These are phyloP conservation scores for Globisporangium ultimum DNA, from an alignment of 352 stramenopile species.

Conservation along the genomic window DNA sequence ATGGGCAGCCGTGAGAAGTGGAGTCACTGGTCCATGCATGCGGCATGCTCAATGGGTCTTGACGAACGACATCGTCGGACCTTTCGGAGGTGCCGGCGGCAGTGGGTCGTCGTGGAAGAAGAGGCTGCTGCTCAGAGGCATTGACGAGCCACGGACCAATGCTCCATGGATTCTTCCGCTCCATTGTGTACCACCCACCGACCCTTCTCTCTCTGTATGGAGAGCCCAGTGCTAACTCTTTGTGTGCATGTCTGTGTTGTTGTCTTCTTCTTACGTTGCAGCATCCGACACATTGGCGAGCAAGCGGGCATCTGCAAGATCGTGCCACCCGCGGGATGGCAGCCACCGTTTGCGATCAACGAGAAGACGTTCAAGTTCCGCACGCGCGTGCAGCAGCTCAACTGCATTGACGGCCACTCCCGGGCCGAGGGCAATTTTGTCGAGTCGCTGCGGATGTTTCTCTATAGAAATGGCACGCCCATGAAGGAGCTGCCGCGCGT, in stretches of 20 bases:
- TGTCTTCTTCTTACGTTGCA: conserved; percentile 16
- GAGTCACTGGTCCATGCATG: too few species aligned
- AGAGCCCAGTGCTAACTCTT: neutral
- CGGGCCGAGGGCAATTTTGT: conserved; percentile 80
- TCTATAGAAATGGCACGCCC: conserved; percentile 69
- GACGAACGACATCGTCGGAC: too few species aligned
- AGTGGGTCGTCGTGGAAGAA: too few species aligned
- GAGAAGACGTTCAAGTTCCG: conserved; percentile 88
- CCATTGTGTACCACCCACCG: too few species aligned
- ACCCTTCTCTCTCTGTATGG: neutral
- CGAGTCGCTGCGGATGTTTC: conserved; percentile 73
- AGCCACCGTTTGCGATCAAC: conserved; percentile 86
- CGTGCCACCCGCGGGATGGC: conserved; percentile 94
- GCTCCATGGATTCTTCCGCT: too few species aligned
- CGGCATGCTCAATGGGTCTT: too few species aligned
- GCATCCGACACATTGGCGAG: conserved; percentile 89
- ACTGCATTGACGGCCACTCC: conserved; percentile 86
- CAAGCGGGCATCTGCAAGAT: conserved; percentile 98
- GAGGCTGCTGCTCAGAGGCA: too few species aligned
- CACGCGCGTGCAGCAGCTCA: conserved; percentile 95
- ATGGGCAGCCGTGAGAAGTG: too few species aligned
- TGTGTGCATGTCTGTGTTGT: conserved; percentile 7
- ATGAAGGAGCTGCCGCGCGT: conserved; percentile 76
- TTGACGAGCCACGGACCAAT: too few species aligned
- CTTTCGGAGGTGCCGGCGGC: neutral